These are phyloP conservation scores for Globisporangium parvum DNA, from an alignment of 352 stramenopile genomes.

Conservation along the genomic window DNA sequence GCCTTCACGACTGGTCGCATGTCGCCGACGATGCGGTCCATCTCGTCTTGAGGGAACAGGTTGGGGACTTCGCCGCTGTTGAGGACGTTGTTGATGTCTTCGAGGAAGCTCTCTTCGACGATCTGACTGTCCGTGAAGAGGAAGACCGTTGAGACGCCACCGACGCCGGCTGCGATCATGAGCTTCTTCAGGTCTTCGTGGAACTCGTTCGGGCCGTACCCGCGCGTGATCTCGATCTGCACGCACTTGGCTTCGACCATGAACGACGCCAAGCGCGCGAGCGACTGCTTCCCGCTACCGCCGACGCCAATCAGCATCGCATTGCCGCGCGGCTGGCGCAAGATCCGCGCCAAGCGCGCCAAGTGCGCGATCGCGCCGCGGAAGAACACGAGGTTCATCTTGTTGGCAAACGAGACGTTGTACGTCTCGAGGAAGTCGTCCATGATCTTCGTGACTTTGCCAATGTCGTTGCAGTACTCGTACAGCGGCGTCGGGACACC, in stretches of 20 bases:
- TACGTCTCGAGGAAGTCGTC: slow-evolving; percentile 93
- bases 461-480: slow-evolving; percentile 78
- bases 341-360: slow-evolving; percentile 81
- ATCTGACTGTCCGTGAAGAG: slow-evolving; percentile 96
- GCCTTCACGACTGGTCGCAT: slow-evolving; percentile 88
- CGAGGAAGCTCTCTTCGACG: slow-evolving; percentile 92
- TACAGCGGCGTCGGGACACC: slow-evolving; percentile 73
- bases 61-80: slow-evolving; percentile 96
- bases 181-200: slow-evolving; percentile 92
- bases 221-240: slow-evolving; percentile 91
- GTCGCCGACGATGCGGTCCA: slow-evolving; percentile 91
- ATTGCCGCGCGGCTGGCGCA: slow-evolving; percentile 90
- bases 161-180: slow-evolving; percentile 91
- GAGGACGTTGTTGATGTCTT: slow-evolving; percentile 96
- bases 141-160: slow-evolving; percentile 78
- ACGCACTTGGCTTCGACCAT: slow-evolving; percentile 89
- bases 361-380: slow-evolving; percentile 90
- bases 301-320: slow-evolving; percentile 96
- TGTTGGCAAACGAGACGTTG: slow-evolving; percentile 90
- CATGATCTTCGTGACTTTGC: slow-evolving; percentile 82
- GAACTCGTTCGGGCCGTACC: slow-evolving; percentile 87
- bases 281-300: slow-evolving; percentile 91
- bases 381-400: slow-evolving; percentile 97
- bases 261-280: slow-evolving; percentile 88
- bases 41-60: slow-evolving; percentile 90